Evolutionary conservation across 1,284 basidiomycete species (phyloP), one percentile per base, ranked within the genome.

Genomic region (Fomes fomentarius): DNA sequence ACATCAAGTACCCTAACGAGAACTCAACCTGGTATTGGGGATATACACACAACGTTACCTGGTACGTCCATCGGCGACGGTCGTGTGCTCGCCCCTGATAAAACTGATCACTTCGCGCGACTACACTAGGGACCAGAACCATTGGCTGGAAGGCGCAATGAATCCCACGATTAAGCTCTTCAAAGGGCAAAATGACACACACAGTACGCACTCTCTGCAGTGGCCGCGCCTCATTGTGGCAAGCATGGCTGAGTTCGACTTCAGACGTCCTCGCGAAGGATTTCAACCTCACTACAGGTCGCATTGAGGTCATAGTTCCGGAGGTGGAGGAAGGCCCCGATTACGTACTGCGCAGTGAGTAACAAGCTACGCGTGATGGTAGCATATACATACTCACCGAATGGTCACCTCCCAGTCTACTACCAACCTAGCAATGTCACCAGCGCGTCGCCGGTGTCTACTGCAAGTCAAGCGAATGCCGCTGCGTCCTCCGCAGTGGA

Each of bases 331-430:
- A 74, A 5, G 77, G 74, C 11, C 58, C 68, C 30, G 66, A 75
- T 53, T 82, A 79, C 61, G 71, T 72, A 52, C 65, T 82, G 33
- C 71, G 80, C 53, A 64, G 78, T 81, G 56, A 69, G 76, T 74
- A n/a, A n/a, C n/a, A n/a, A n/a, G n/a, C n/a, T n/a, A n/a, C 28
- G 28, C 6, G 28, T 30, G 7, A 6, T 30, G 28, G 28, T 30
- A 6, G 28, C 28, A 30, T 7, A 30, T 12, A 30, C 28, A 12
- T 7, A 30, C 28, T 30, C 28, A 30, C 28, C 28, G n/a, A n/a
- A n/a, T n/a, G n/a, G n/a, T n/a, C 28, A 12, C 12, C 28, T 6
- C 12, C 7, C 28, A 30, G 28, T 30, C 7, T 30, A 30, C 28
- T 30, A 30, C 28, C 28, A 30, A 30, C 7, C 28, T 12, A 12